Conservation (phyloP, 2,329 filamentous ascomycete species). For the Decorospora gaudefroyi region DNA sequence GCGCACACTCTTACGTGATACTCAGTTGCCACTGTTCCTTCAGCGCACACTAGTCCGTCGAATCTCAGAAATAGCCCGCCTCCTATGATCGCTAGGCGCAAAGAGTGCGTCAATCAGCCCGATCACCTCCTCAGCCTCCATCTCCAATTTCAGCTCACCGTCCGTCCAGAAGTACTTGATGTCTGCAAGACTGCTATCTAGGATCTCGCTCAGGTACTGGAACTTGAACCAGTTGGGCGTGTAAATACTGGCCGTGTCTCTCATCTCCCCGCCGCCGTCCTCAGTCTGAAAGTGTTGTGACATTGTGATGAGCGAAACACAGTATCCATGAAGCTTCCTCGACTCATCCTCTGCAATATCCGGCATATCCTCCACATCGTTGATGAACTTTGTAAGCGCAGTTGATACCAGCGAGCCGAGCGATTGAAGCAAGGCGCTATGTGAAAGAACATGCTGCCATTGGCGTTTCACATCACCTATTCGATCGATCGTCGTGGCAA, state of each 20-base stretch:
- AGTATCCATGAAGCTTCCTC: slow-evolving; percentile 61
- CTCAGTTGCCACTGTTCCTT: neutral
- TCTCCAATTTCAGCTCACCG: slow-evolving; percentile 66
- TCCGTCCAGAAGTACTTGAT: slow-evolving; percentile 69
- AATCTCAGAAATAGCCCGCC: slow-evolving; percentile 63
- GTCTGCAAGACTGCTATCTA: slow-evolving; percentile 66
- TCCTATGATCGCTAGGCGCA: slow-evolving; percentile 63
- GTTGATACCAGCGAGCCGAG: slow-evolving; percentile 63
- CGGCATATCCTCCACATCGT: slow-evolving; percentile 65
- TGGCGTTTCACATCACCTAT: slow-evolving; percentile 60
- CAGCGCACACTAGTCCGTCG: slow-evolving; percentile 35
- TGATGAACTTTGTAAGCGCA: slow-evolving; percentile 62
- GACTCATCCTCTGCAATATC: slow-evolving; percentile 68
- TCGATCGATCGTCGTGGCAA: slow-evolving; percentile 62
- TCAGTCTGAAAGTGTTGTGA: slow-evolving; percentile 61
- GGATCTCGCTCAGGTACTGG: slow-evolving; percentile 65
- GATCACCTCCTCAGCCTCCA: slow-evolving; percentile 63
- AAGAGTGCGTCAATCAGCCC: slow-evolving; percentile 68
- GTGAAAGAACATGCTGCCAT: slow-evolving; percentile 63
- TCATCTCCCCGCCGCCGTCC: slow-evolving; percentile 46
- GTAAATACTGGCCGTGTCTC: slow-evolving; percentile 64
- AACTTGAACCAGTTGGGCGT: slow-evolving; percentile 68
- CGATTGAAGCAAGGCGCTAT: slow-evolving; percentile 64
- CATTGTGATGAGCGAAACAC: slow-evolving; percentile 59
- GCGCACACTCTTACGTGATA: no score